Base-by-base conservation (phyloP, 108 stramenopile genomes). In the Stephanodiscus triporus region DNA sequence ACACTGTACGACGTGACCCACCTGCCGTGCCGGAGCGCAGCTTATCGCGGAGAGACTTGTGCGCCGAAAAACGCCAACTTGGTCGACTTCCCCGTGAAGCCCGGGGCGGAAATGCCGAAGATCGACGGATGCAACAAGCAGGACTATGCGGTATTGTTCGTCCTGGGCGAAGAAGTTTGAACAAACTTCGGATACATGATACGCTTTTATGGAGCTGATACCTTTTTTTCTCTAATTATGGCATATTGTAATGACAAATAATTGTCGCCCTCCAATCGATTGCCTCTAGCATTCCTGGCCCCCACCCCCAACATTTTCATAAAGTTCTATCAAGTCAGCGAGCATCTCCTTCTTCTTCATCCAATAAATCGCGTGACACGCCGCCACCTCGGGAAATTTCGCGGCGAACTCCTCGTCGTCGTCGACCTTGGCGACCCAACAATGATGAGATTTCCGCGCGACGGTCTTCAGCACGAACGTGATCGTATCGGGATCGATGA, bases 351-450 rank as follows among this genome's bases (percentile, higher is more conserved):
- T 81, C 76, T 89, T 89, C 49, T 83, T 86, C 37, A 83, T 64
- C 94, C 94, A 95, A 81, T 84, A 91, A 24, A 84, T 77, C 0
- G 63, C 60, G 67, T 95, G 91, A 19, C 79, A 63, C 13, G 76
- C 51, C 0, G 83, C 78, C 10, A 77, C 55, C 45, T 80, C 70
- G 2, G 89, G 88, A 77, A 89, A 86, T 42, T 47, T 47, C 6
- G 63, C 63, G 0, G 70, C 74, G 64, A 93, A 90, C 9, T 45
- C 62, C n/a, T 75, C 63, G 56, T 95, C 91, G 63, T 93, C 91
- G 29, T 84, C 86, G 6, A 93, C 82, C 63, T 85, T 86, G 11
- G 91, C 65, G 50, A 68, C 78, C 94, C 89, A 91, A 29, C 87
- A 89, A 54, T 80, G 34, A 2, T 64, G 13, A 5, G 76, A 70